Conservation (phyloP, 495 filamentous ascomycete genomes). For the Hypoxylon rickii region DNA sequence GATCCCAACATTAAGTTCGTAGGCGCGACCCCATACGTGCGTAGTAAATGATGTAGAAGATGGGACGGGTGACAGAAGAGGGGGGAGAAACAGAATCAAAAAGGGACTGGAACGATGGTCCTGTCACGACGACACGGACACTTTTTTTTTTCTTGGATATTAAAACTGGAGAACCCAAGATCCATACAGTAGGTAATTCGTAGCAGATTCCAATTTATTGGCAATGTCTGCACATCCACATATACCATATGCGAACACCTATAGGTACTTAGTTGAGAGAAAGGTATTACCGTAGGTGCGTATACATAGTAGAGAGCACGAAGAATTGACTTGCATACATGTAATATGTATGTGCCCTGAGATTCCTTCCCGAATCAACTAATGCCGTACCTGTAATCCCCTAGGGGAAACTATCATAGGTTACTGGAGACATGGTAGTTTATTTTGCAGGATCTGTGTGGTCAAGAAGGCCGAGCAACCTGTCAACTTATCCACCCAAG, state of each 20-base stretch:
- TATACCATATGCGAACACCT: too few species aligned
- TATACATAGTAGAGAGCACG: too few species aligned
- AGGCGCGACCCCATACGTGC: constrained; percentile 19
- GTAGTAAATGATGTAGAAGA: constrained; percentile 8
- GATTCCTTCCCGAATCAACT: constrained; percentile 6
- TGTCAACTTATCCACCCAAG: constrained; percentile 21
- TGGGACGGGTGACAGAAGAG: constrained; percentile 9
- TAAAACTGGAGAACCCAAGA: constrained; percentile 36
- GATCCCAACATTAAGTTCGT: constrained; percentile 24
- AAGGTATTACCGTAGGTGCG: too few species aligned
- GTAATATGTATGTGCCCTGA: not conserved
- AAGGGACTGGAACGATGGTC: constrained; percentile 30
- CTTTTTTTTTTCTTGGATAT: constrained; percentile 35
- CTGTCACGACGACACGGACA: constrained; percentile 32
- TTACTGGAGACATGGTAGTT: too few species aligned
- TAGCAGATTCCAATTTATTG: constrained; percentile 16
- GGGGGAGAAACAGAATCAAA: constrained; percentile 25
- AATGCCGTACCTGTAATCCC: not conserved
- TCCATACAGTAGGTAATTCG: constrained; percentile 34
- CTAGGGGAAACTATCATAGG: not conserved
- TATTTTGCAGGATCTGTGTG: constrained; percentile 9
- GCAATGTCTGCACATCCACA: constrained; percentile 19
- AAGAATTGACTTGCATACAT: constrained; percentile 20
- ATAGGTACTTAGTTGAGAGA: too few species aligned
- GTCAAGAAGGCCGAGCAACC: constrained; percentile 6